phyloP scores from a whole-genome alignment of 1,139 yeast genomes.

The Saccharomycopsis hybrid region DNA sequence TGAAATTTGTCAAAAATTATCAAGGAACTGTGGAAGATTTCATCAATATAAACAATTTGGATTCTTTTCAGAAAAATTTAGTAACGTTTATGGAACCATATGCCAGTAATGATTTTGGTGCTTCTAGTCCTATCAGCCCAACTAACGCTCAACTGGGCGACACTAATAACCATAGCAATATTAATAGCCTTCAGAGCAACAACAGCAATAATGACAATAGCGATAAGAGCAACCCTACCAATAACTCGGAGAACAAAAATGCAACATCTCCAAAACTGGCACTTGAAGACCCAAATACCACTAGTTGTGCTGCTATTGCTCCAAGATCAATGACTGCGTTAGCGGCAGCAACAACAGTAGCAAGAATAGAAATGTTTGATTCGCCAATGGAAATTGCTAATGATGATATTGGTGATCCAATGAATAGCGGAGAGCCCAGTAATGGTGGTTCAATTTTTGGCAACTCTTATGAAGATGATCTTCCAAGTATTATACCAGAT shows the following conservation, averaged over 20 bases:
- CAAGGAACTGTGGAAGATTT: background rate
- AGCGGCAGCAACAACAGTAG: constrained; percentile 21
- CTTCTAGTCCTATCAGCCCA: background rate
- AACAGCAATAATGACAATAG: background rate
- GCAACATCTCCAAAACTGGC: too few relatives aligned
- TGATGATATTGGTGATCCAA: background rate
- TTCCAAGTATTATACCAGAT: background rate
- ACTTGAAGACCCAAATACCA: too few relatives aligned
- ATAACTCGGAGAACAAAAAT: too few relatives aligned
- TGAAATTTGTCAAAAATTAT: background rate
- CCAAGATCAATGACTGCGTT: constrained; percentile 32
- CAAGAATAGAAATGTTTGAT: background rate
- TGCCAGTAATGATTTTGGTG: too few relatives aligned
- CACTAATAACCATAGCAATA: background rate
- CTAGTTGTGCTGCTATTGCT: constrained; percentile 32
- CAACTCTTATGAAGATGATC: background rate
- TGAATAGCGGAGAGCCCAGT: too few relatives aligned
- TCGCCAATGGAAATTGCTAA: too few relatives aligned
- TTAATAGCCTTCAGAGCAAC: background rate
- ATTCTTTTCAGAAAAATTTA: background rate
- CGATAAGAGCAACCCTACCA: too few relatives aligned
- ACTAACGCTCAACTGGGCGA: too few relatives aligned
- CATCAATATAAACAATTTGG: too few relatives aligned
- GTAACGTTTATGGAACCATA: constrained; percentile 9
- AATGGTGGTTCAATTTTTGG: background rate